Base-by-base conservation (phyloP, 345 rosid species). In the Pistacia integerrima region DNA sequence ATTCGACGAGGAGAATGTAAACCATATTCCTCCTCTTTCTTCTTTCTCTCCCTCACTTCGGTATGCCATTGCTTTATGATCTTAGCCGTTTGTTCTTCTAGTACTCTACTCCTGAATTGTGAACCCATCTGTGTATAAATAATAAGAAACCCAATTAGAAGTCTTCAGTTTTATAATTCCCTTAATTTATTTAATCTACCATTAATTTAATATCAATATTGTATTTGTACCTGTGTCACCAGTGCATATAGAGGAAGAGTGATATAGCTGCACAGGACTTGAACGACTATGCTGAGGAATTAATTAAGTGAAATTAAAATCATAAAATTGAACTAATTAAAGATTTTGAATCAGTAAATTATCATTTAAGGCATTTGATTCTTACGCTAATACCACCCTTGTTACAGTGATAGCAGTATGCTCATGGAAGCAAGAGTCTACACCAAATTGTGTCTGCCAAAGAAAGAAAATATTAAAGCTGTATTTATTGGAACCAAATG, bases 81-180 rank as follows among this genome's bases (percentile, higher is more conserved):
- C 28, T 73, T 78, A 48, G 80, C 30, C 33, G 81, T 59, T 74
- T 80, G 75, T 66, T 81, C 83, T 65, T 76, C 83, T 4, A 87
- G 18, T 54, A 77, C 70, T 57, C 70, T 70, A 17, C 83, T 74
- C 70, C 79, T 89, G 69, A 69, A 79, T 67, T 79, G 61, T 58
- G 88, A 87, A 1, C 89, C 89, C 90, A 87, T 87, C 88, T 85
- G 72, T 35, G 35, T 7, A 3, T 3, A 49, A 5, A 8, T 56
- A 65, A n/a, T 9, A 49, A 61, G 35, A 28, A 67, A 25, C 11
- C 33, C 17, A 2, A 12, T 51, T 51, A 51, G 55, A 11, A 11
- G 13, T 51, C 55, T 51, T 51, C 16, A 51, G 17, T 14, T 14
- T 0, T 46, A 46, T 11, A 46, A 46, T 46, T 46, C 51, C 51